Conservation (phyloP, 1,139 yeast species). For the Scheffersomyces parashehatae region DNA sequence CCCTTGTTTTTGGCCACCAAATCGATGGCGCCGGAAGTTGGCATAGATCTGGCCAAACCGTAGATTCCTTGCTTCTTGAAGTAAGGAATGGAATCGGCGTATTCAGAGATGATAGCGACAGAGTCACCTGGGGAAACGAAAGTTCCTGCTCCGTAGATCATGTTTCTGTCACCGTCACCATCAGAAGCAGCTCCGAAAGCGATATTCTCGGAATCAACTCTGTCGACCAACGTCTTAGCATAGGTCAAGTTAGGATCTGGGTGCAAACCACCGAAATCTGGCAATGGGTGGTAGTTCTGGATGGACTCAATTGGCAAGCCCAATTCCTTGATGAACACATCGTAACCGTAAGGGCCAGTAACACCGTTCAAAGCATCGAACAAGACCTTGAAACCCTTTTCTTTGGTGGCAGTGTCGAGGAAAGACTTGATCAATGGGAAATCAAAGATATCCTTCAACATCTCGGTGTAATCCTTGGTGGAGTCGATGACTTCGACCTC, state of each 20-base stretch:
- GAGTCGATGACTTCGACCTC: constrained; percentile 67
- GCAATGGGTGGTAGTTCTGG: constrained; percentile 76
- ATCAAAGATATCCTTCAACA: constrained; percentile 86
- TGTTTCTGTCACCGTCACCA: constrained; percentile 98
- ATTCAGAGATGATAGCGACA: constrained; percentile 95
- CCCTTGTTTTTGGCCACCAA: constrained; percentile 81
- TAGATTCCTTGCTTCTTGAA: constrained; percentile 82
- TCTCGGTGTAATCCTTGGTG: constrained; percentile 70
- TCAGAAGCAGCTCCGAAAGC: constrained; percentile 98
- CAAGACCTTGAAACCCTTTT: constrained; percentile 63
- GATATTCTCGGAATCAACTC: constrained; percentile 75
- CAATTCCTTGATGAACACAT: constrained; percentile 80
- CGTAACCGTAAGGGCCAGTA: constrained; percentile 94
- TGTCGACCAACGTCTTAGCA: constrained; percentile 82
- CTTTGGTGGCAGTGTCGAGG: constrained; percentile 46
- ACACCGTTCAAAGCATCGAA: constrained; percentile 95
- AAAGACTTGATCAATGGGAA: constrained; percentile 78
- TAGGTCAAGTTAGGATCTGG: constrained; percentile 98
- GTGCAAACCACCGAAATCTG: constrained; percentile 96
- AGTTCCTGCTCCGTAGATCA: constrained; percentile 95
- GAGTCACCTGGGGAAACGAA: constrained; percentile 99
- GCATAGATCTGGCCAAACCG: constrained; percentile 98
- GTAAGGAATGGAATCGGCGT: constrained; percentile 86
- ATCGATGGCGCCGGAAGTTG: constrained; percentile 93
- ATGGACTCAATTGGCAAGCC: constrained; percentile 70